A percentile compares a stretch with the other conserved stretches of the same genome.
phyloP scores from a whole-genome alignment of 805 yeast species.

The Kluyveromyces aestuarii region DNA sequence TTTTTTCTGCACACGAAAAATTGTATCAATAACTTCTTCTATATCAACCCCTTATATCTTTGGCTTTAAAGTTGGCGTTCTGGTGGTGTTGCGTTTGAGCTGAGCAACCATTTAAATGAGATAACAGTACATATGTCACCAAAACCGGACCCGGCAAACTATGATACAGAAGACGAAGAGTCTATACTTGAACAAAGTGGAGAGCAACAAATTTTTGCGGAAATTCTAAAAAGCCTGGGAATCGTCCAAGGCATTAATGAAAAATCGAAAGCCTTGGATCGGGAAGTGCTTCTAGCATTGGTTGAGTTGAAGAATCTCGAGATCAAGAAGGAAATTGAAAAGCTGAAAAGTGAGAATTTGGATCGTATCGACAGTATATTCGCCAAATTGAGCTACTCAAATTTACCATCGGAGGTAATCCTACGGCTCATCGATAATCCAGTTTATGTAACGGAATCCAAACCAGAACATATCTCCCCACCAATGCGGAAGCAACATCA shows the following conservation, averaged over 20 bases:
- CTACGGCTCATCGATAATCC: background rate
- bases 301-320: background rate
- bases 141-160: background rate
- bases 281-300: background rate
- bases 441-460: background rate
- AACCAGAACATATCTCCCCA: background rate
- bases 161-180: conserved; percentile 3
- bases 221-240: background rate
- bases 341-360: background rate
- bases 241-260: background rate
- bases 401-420: conserved; percentile 1
- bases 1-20: too few species aligned
- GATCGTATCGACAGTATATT: background rate
- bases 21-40: too few species aligned
- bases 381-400: background rate
- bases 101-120: background rate
- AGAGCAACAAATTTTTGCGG: background rate
- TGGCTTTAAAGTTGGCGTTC: background rate
- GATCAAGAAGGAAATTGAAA: background rate
- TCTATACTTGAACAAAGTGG: background rate
- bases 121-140: background rate
- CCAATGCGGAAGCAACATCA: background rate
- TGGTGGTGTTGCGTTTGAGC: background rate
- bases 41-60: too few species aligned
- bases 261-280: background rate